These are phyloP conservation scores for Hibiscus syriacus DNA, from an alignment of 345 rosid species.

Conservation along the genomic window DNA sequence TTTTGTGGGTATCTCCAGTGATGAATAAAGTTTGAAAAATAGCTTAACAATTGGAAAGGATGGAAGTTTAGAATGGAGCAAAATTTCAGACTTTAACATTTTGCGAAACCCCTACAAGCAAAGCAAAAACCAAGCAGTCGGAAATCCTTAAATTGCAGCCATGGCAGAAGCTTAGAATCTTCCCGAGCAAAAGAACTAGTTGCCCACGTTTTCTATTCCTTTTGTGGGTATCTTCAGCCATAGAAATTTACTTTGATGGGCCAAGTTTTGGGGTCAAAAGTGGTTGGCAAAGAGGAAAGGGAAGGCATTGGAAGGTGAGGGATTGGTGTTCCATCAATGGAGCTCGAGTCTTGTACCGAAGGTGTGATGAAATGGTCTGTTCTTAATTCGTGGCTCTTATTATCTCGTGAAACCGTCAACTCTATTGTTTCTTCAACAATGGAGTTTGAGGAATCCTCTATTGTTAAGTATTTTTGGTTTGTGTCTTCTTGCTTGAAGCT, in stretches of 20 bases:
- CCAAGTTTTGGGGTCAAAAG: constrained; percentile 14
- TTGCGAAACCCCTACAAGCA: not conserved
- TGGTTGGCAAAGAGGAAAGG: not conserved
- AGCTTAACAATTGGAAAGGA: not conserved
- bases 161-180: not conserved
- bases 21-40: not conserved
- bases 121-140: not conserved
- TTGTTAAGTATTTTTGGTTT: not conserved
- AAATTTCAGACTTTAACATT: too few relatives aligned
- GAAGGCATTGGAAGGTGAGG: too few relatives aligned
- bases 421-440: constrained; percentile 31
- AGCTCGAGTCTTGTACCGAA: not conserved
- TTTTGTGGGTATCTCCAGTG: constrained; percentile 19
- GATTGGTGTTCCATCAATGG: constrained; percentile 8
- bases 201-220: too few relatives aligned
- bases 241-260: constrained; percentile 17
- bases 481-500: too few relatives aligned
- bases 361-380: constrained; percentile 28
- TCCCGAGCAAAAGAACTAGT: not conserved
- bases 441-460: constrained; percentile 11
- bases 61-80: too few relatives aligned
- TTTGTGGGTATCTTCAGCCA: too few relatives aligned
- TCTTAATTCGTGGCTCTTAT: constrained; percentile 12
- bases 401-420: constrained; percentile 18
- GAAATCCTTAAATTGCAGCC: not conserved